Percentiles rank a stretch among this genome's conserved stretches.
These are phyloP conservation scores for Turnera subulata DNA, from an alignment of 345 rosid species.

Conservation along the genomic window DNA sequence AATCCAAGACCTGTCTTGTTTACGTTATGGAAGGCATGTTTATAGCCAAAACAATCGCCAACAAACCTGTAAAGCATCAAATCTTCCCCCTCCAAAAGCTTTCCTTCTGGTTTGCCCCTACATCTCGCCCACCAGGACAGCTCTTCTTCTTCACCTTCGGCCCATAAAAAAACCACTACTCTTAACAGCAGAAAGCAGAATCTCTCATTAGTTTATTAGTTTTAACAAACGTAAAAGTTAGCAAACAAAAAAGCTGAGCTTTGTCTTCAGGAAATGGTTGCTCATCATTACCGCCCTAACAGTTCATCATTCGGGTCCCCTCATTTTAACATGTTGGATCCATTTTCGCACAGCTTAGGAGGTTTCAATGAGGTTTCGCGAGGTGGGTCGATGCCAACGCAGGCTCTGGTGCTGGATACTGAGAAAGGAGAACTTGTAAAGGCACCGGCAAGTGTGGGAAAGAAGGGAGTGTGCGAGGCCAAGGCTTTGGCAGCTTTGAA, in stretches of 20 bases:
- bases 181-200: no score
- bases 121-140: conserved; percentile 64
- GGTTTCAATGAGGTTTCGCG: conserved; percentile 23
- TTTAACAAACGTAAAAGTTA: no score
- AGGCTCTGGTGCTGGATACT: conserved; percentile 40
- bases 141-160: conserved; percentile 21
- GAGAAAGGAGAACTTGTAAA: conserved; percentile 45
- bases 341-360: conserved; percentile 20
- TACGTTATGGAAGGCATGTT: conserved; percentile 20
- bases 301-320: conserved; percentile 33
- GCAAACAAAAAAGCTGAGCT: background rate
- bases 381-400: conserved; percentile 28
- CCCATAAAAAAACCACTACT: conserved; percentile 14
- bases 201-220: no score
- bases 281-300: conserved; percentile 26
- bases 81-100: conserved; percentile 54
- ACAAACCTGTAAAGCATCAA: conserved; percentile 35
- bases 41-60: conserved; percentile 14
- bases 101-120: conserved; percentile 73
- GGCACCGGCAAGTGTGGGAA: conserved; percentile 25
- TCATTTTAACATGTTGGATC: conserved; percentile 23
- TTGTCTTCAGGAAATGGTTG: conserved; percentile 28
- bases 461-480: conserved; percentile 27
- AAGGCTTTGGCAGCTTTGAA: conserved; percentile 40
- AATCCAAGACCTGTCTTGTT: conserved; percentile 11